Conservation (phyloP, 768 basidiomycete genomes). For the Suillus clintonianus region DNA sequence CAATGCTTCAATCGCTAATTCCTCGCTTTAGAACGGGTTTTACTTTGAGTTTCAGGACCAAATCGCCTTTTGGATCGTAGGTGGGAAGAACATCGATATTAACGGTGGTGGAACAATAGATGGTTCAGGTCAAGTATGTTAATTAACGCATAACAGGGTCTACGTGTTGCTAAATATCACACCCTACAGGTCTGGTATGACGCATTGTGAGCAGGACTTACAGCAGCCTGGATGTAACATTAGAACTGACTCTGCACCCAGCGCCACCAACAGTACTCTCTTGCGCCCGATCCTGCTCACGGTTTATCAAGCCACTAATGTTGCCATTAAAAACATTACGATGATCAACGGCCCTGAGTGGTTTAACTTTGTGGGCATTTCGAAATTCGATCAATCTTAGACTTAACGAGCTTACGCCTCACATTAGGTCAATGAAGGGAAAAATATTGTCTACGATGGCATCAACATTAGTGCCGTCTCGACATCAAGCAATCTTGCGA, state of each 20-base stretch:
- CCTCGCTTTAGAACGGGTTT: constrained; percentile 46
- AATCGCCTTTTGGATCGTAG: constrained; percentile 56
- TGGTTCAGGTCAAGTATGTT: constrained; percentile 59
- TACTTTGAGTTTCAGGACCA: constrained; percentile 55
- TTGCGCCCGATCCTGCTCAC: constrained; percentile 59
- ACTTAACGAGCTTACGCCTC: not conserved
- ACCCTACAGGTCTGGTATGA: constrained; percentile 53
- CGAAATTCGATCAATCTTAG: not conserved
- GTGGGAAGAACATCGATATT: constrained; percentile 47
- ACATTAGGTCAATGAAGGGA: constrained; percentile 47
- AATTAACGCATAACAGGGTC: not conserved
- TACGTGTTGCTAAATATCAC: not conserved
- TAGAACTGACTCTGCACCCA: constrained; percentile 16
- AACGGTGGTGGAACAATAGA: constrained; percentile 67
- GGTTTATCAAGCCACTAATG: constrained; percentile 50
- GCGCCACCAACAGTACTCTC: constrained; percentile 46
- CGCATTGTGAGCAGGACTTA: constrained; percentile 39
- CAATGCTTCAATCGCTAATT: not conserved
- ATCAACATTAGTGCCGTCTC: constrained; percentile 49
- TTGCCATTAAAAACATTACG: constrained; percentile 46
- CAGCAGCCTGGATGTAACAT: not conserved
- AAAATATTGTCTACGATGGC: constrained; percentile 47
- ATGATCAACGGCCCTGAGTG: constrained; percentile 56
- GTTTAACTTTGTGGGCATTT: constrained; percentile 45
- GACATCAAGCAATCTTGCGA: constrained; percentile 41